Base-by-base conservation (phyloP, 78 protist species). In the Speleostelium caveatum region DNA sequence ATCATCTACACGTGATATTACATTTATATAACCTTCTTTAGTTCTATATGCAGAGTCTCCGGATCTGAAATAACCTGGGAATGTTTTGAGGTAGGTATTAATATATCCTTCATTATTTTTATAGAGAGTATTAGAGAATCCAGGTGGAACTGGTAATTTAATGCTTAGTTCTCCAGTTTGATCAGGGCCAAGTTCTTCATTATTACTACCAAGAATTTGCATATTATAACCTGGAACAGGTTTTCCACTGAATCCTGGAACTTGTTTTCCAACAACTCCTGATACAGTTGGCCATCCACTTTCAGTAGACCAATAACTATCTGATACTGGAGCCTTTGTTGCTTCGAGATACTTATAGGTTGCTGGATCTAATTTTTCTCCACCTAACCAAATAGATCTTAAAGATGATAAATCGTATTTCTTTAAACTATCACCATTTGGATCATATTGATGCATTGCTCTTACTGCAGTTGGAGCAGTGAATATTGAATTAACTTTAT, bases 1-100 rank as follows among this genome's bases (percentile, higher is more conserved):
- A 55, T 97, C 99, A 30, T 97, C 99, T 2, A 95, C 95, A 19
- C 99, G 72, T 19, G 95, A 45, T 88, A 95, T 80, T 14, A 97
- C 61, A 59, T 32, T 42, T 21, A 86, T 53, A 55, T 93, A 93
- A 12, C 95, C 96, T 1, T 94, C 93, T 0, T 69, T 73, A 21
- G 72, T 92, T 5, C 32, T 2, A 38, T 30, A 51, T 6, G 96
- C 97, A 4, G 97, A 87, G 58, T 97, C 97, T 19, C 96, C 97
- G 2, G 97, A 83, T 36, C 61, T 14, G 33, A 74, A 93, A 22
- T 58, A 93, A 55, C 96, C 97, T 2, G 86, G 35, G 60, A 39
- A 71, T 22, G 24, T 33, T 14, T n/a, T 17, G 17, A 94, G 32
- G 53, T 96, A 96, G 0, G 56, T 22, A 2, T 83, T 59, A 28